phyloP scores from a whole-genome alignment of 2,329 filamentous ascomycete species.

The Trichoderma aggressivum region DNA sequence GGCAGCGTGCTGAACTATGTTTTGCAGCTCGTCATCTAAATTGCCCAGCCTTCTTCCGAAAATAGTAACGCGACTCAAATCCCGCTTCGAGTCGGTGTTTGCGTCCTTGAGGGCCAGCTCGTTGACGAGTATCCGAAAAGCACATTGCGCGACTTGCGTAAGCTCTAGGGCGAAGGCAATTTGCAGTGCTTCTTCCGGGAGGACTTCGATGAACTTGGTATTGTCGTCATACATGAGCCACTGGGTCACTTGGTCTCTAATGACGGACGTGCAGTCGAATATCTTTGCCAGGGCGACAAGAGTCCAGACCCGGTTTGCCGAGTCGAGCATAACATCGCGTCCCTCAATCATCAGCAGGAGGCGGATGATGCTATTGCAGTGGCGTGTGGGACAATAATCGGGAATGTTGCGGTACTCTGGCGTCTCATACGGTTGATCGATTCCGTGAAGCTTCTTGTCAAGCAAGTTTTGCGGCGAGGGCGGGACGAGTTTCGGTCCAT shows the following conservation, averaged over 20 bases:
- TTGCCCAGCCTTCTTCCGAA: slow-evolving; percentile 48
- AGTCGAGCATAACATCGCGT: slow-evolving; percentile 55
- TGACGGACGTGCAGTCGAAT: slow-evolving; percentile 47
- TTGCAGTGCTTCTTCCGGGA: slow-evolving; percentile 59
- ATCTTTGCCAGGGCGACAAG: slow-evolving; percentile 60
- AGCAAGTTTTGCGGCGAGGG: slow-evolving; percentile 17
- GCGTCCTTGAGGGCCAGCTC: slow-evolving; percentile 54
- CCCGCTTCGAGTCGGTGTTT: not conserved
- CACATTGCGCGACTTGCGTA: slow-evolving; percentile 40
- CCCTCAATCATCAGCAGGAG: slow-evolving; percentile 58
- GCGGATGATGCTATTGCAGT: slow-evolving; percentile 60
- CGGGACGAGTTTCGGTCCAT: not conserved
- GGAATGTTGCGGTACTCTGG: slow-evolving; percentile 38
- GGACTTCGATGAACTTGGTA: slow-evolving; percentile 56
- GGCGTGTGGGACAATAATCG: slow-evolving; percentile 63
- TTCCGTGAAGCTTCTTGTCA: not conserved
- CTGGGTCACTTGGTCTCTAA: slow-evolving; percentile 49
- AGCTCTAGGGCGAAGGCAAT: slow-evolving; percentile 51
- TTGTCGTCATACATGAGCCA: slow-evolving; percentile 60
- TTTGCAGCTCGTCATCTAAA: slow-evolving; percentile 52
- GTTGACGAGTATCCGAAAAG: slow-evolving; percentile 61
- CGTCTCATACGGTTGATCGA: slow-evolving; percentile 21
- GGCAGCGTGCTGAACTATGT: slow-evolving; percentile 57
- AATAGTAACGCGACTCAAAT: slow-evolving; percentile 28
- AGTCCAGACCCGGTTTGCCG: slow-evolving; percentile 64